Conservation (phyloP, 1,139 yeast genomes). For the Kurtzmaniella quercitrusa region DNA sequence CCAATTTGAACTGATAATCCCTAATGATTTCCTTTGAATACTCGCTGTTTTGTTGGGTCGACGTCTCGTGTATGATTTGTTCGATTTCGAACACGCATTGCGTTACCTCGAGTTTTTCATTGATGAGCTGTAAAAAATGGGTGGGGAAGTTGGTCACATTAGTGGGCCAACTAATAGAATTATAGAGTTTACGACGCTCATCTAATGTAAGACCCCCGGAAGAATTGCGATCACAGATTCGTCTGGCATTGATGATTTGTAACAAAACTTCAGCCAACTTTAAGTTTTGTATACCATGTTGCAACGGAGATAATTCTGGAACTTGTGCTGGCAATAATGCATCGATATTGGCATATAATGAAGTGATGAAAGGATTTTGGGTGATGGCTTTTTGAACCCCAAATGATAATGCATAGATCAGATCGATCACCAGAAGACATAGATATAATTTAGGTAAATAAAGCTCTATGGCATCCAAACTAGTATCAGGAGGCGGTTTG, state of each 20-base stretch:
- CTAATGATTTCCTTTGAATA: conserved; percentile 36
- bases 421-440: conserved; percentile 48
- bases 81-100: conserved; percentile 27
- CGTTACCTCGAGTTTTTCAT: conserved; percentile 25
- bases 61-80: conserved; percentile 12
- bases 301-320: background rate
- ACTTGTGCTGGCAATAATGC: conserved; percentile 8
- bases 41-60: conserved; percentile 9
- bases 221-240: conserved; percentile 11
- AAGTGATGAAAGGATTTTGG: conserved; percentile 13
- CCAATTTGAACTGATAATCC: conserved; percentile 45
- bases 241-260: conserved; percentile 16
- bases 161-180: background rate
- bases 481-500: conserved; percentile 6
- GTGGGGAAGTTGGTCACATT: conserved; percentile 1
- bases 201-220: conserved; percentile 5
- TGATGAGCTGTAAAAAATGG: conserved; percentile 11
- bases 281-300: conserved; percentile 5
- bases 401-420: conserved; percentile 51
- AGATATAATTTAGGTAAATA: conserved; percentile 49
- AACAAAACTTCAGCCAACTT: conserved; percentile 15
- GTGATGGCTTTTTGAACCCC: conserved; percentile 46
- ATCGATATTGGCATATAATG: conserved; percentile 14
- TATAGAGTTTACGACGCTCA: background rate
- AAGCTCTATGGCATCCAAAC: conserved; percentile 34